Conservation (phyloP, 1,139 yeast genomes). For the Protomyces pachydermus region DNA sequence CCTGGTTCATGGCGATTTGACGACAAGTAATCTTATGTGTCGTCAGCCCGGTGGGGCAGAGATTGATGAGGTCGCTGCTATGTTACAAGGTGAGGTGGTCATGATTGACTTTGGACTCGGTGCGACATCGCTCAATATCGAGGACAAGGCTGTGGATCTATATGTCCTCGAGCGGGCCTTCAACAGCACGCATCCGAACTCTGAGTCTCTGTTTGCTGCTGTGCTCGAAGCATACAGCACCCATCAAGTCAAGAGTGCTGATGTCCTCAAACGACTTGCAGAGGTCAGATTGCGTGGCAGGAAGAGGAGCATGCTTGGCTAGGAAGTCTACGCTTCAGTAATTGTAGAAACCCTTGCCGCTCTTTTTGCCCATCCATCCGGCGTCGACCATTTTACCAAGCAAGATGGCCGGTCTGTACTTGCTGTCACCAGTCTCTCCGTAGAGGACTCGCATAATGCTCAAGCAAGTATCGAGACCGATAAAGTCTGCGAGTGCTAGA, state of each 20-base stretch:
- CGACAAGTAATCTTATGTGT: slow-evolving; percentile 79
- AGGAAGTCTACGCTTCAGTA: slow-evolving; percentile 33
- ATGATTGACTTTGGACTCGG: slow-evolving; percentile 90
- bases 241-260: slow-evolving; percentile 35
- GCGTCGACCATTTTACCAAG: slow-evolving; percentile 45
- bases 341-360: slow-evolving; percentile 45
- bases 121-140: slow-evolving; percentile 69
- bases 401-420: slow-evolving; percentile 44
- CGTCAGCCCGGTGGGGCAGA: slow-evolving; percentile 34
- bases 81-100: slow-evolving; percentile 41
- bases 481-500: slow-evolving; percentile 44
- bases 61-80: background rate
- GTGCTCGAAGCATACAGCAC: slow-evolving; percentile 63
- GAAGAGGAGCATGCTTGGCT: slow-evolving; percentile 91
- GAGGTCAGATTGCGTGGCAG: slow-evolving; percentile 90
- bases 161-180: slow-evolving; percentile 92
- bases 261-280: slow-evolving; percentile 58
- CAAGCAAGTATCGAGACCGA: slow-evolving; percentile 46
- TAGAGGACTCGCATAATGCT: slow-evolving; percentile 45
- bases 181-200: slow-evolving; percentile 78
- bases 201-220: slow-evolving; percentile 59
- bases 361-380: slow-evolving; percentile 45
- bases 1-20: slow-evolving; percentile 89
- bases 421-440: slow-evolving; percentile 44
- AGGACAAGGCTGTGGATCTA: slow-evolving; percentile 93